Percentiles rank a stretch among this genome's conserved stretches.
Evolutionary conservation across 1,284 basidiomycete species (phyloP).

Genomic region (Golubevia pallescens): DNA sequence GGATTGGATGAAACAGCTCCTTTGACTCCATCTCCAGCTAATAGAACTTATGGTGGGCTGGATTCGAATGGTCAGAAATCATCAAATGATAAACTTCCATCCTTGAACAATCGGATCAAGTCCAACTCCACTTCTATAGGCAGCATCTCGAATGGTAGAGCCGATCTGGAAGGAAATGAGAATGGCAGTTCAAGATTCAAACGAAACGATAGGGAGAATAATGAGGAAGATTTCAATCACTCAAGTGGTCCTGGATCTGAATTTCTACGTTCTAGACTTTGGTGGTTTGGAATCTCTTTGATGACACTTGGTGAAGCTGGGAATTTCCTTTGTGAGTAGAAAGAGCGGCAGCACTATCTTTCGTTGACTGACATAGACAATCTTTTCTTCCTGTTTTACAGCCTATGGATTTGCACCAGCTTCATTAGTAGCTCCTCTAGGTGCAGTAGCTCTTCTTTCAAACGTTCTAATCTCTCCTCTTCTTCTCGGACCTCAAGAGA

Average conservation of each 20-base stretch:
- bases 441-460: constrained; percentile 79
- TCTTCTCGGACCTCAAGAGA: constrained; percentile 68
- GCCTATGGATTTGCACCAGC: constrained; percentile 86
- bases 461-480: constrained; percentile 93
- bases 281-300: constrained; percentile 55
- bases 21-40: background rate
- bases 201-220: no score
- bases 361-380: background rate
- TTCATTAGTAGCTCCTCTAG: constrained; percentile 90
- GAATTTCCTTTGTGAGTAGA: constrained; percentile 48
- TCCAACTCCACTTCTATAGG: background rate
- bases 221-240: no score
- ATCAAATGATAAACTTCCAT: background rate
- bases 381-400: constrained; percentile 2
- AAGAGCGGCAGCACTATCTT: background rate
- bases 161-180: no score
- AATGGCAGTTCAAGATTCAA: no score
- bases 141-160: no score
- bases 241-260: no score
- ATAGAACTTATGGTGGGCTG: background rate
- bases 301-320: constrained; percentile 57
- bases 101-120: background rate
- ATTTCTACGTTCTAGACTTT: constrained; percentile 6
- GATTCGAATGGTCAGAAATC: background rate
- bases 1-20: constrained; percentile 1